Evolutionary conservation across 495 filamentous ascomycete genomes (phyloP).

Genomic region (Talaromyces trachyspermus): DNA sequence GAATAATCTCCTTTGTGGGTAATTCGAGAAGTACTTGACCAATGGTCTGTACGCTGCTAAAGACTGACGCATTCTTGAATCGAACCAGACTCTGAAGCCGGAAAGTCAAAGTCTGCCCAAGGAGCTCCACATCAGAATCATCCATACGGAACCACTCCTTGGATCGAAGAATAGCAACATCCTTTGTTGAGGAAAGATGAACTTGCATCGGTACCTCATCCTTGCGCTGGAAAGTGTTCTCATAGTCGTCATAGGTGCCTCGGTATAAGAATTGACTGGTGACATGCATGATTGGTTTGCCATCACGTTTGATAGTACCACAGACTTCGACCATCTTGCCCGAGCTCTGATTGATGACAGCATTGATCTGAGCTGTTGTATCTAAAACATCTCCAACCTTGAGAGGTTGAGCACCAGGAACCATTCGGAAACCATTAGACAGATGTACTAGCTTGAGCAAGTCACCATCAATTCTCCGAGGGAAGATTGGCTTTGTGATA

Average conservation of each 20-base stretch:
- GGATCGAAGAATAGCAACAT: slow-evolving; percentile 86
- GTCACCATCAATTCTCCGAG: slow-evolving; percentile 87
- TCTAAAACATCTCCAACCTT: slow-evolving; percentile 90
- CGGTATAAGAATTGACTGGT: slow-evolving; percentile 97
- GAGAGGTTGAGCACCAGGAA: slow-evolving; percentile 87
- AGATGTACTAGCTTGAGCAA: slow-evolving; percentile 90
- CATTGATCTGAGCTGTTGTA: slow-evolving; percentile 93
- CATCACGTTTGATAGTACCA: slow-evolving; percentile 84
- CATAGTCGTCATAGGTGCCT: slow-evolving; percentile 82
- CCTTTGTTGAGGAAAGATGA: slow-evolving; percentile 74
- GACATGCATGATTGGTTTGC: slow-evolving; percentile 92
- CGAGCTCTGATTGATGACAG: slow-evolving; percentile 94
- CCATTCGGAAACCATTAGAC: slow-evolving; percentile 96
- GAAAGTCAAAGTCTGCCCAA: slow-evolving; percentile 93
- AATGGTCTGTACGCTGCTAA: slow-evolving; percentile 84
- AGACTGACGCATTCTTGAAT: slow-evolving; percentile 92
- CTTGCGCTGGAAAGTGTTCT: slow-evolving; percentile 98
- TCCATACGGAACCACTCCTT: slow-evolving; percentile 96
- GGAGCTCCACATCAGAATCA: slow-evolving; percentile 70
- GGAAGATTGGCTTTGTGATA: slow-evolving; percentile 98
- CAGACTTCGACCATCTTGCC: slow-evolving; percentile 99
- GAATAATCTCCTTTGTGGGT: slow-evolving; percentile 95
- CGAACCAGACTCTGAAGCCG: slow-evolving; percentile 81
- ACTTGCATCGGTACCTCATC: slow-evolving; percentile 92
- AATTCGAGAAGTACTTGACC: slow-evolving; percentile 91